These are phyloP conservation scores for Mucor irregularis DNA, from an alignment of 371 early-diverging fungal species.

Conservation along the genomic window DNA sequence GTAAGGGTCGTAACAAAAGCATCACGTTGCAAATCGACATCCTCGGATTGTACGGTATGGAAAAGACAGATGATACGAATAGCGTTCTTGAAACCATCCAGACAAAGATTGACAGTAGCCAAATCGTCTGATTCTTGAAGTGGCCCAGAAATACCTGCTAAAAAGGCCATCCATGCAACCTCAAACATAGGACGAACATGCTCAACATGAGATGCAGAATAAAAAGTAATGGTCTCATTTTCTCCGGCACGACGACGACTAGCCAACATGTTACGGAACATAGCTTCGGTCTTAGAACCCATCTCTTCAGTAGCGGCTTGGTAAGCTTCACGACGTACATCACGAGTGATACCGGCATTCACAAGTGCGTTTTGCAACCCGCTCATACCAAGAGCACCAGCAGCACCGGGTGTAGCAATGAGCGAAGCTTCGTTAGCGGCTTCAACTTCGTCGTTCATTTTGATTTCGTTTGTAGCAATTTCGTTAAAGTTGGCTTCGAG, in stretches of 20 bases:
- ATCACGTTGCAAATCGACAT: conserved; percentile 84
- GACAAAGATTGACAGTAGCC: conserved; percentile 62
- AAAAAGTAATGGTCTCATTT: conserved; percentile 55
- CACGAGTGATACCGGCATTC: conserved; percentile 50
- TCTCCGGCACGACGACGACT: conserved; percentile 48
- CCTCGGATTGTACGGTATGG: conserved; percentile 60
- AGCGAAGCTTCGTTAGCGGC: conserved; percentile 48
- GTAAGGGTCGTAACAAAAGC: conserved; percentile 89
- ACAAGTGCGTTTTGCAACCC: conserved; percentile 52
- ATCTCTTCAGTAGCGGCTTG: conserved; percentile 58
- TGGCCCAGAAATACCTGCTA: conserved; percentile 84
- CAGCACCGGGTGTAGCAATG: conserved; percentile 12
- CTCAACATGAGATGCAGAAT: conserved; percentile 77
- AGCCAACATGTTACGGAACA: conserved; percentile 53
- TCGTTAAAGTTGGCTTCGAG: conserved; percentile 80
- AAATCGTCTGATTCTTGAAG: conserved; percentile 84
- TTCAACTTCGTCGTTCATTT: conserved; percentile 84
- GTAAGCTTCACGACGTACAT: conserved; percentile 52
- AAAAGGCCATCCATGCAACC: conserved; percentile 86
- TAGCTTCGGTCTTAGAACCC: conserved; percentile 59
- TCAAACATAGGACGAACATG: conserved; percentile 94
- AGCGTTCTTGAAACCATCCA: conserved; percentile 83
- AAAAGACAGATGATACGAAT: conserved; percentile 82
- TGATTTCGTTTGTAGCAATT: conserved; percentile 85
- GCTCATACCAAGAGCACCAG: conserved; percentile 37